phyloP scores from a whole-genome alignment of 192 early-diverging fungal genomes.

The Backusella luteola region DNA sequence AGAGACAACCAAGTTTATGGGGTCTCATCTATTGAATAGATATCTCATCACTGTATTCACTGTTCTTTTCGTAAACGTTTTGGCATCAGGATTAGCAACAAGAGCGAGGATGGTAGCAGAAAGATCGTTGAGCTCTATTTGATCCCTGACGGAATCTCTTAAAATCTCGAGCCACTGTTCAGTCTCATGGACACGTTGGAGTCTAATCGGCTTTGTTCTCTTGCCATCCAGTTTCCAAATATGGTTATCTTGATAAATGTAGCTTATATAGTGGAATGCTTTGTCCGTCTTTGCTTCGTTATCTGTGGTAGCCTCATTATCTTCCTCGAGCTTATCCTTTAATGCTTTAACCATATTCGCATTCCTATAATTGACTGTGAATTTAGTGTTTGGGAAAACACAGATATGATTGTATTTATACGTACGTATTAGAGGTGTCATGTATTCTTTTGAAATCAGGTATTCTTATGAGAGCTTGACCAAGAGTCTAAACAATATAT shows the following conservation, averaged over 20 bases:
- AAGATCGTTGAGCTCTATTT: background rate
- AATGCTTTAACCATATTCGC: background rate
- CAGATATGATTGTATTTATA: background rate
- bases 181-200: background rate
- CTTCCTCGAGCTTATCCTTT: background rate
- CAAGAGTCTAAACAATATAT: background rate
- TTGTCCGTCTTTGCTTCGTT: background rate
- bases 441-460: background rate
- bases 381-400: background rate
- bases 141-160: background rate
- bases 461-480: background rate
- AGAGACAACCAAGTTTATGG: background rate
- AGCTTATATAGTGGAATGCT: background rate
- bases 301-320: background rate
- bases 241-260: background rate
- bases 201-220: background rate
- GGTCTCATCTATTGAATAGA: background rate
- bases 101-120: background rate
- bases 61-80: background rate
- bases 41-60: background rate
- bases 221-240: conserved; percentile 2
- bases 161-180: background rate
- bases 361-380: background rate
- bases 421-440: background rate
- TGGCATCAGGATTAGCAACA: background rate